A percentile compares a stretch with the other conserved stretches of the same genome.
Evolutionary conservation across 257 asterid genomes (phyloP).

Genomic region (Solanum chiquidenum): DNA sequence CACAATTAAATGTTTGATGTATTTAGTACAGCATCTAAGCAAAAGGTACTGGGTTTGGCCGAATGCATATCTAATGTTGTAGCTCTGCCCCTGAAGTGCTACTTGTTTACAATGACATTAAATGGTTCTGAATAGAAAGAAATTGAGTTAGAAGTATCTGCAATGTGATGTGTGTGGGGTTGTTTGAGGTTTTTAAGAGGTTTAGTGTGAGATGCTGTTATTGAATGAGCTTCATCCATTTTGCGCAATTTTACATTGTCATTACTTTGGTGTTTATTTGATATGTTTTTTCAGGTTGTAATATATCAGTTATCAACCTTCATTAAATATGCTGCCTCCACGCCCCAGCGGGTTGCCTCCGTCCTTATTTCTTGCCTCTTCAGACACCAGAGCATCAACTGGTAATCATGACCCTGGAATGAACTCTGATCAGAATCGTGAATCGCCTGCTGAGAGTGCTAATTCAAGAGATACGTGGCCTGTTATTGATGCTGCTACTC

Average conservation of each 20-base stretch:
- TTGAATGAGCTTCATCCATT: not conserved
- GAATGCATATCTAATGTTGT: not conserved
- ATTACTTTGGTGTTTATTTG: conserved; percentile 13
- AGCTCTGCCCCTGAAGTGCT: not conserved
- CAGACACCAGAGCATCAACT: conserved; percentile 64
- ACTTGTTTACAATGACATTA: not conserved
- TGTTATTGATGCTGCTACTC: conserved; percentile 44
- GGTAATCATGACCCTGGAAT: conserved; percentile 67
- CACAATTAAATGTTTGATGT: not conserved
- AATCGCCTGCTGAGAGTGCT: conserved; percentile 88
- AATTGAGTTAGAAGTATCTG: not conserved
- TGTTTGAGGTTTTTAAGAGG: not conserved
- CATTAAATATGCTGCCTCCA: conserved; percentile 78
- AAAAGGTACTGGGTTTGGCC: not conserved
- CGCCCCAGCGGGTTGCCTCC: conserved; percentile 74
- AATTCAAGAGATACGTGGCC: conserved; percentile 96
- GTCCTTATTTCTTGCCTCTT: conserved; percentile 58
- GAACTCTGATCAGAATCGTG: conserved; percentile 65
- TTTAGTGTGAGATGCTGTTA: not conserved
- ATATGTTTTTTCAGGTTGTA: conserved; percentile 27
- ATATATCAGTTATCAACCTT: conserved; percentile 39
- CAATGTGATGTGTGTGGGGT: not conserved
- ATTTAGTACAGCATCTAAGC: not conserved
- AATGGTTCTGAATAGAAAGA: not conserved
- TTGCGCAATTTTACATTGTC: not conserved